phyloP scores from a whole-genome alignment of 2,329 filamentous ascomycete genomes.

The Curvularia sp. region DNA sequence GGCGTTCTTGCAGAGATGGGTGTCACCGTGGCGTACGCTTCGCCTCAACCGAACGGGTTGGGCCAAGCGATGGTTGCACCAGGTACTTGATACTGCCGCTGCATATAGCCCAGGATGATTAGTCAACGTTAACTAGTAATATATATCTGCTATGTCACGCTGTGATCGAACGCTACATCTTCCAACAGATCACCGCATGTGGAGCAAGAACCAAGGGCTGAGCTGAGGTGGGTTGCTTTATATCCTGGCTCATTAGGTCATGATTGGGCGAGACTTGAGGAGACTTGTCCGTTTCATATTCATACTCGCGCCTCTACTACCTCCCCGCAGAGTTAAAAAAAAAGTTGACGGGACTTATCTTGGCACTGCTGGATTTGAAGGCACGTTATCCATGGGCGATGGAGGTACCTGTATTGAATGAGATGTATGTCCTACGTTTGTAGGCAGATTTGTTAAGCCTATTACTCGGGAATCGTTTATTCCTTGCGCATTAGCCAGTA shows the following conservation, averaged over 20 bases:
- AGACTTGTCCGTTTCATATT: background rate
- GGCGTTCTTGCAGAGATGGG: background rate
- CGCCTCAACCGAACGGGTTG: background rate
- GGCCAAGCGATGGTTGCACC: background rate
- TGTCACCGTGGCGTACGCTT: background rate
- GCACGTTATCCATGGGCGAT: background rate
- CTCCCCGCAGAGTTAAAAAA: background rate
- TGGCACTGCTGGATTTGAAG: background rate
- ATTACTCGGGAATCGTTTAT: background rate
- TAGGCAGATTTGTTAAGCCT: background rate
- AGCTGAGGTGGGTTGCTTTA: background rate
- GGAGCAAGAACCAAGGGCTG: background rate
- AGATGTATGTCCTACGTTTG: background rate
- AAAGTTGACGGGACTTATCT: background rate
- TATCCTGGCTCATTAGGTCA: background rate
- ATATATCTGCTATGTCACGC: background rate
- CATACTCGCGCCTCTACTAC: background rate
- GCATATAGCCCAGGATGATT: background rate
- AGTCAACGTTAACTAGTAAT: slow-evolving; percentile 3
- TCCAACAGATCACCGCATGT: background rate
- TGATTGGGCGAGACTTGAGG: background rate
- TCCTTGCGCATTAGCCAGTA: background rate
- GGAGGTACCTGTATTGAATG: background rate
- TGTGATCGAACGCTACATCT: background rate
- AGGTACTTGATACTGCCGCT: background rate